Evolutionary conservation across 768 basidiomycete genomes (phyloP).

Genomic region (Suillus variegatus): DNA sequence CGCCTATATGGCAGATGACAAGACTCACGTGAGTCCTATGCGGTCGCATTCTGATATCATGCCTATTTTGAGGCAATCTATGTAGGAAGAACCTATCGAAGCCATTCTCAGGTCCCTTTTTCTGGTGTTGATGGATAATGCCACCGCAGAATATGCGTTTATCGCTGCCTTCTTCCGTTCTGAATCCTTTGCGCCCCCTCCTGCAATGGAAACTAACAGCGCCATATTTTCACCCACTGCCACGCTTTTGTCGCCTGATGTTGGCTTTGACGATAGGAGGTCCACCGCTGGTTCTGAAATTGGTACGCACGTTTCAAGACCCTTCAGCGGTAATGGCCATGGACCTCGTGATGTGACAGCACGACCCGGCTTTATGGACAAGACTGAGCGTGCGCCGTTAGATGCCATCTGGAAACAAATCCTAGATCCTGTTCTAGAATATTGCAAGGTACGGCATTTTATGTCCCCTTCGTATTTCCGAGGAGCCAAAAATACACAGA

Average conservation of each 20-base stretch:
- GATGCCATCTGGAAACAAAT: constrained; percentile 87
- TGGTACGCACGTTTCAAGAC: constrained; percentile 33
- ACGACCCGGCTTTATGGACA: constrained; percentile 40
- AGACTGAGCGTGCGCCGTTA: constrained; percentile 60
- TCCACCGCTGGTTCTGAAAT: constrained; percentile 56
- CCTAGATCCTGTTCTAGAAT: constrained; percentile 88
- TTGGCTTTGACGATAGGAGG: constrained; percentile 39
- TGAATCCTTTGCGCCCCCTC: constrained; percentile 32
- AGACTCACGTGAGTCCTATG: constrained; percentile 67
- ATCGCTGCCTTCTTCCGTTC: constrained; percentile 78
- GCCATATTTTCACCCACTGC: constrained; percentile 39
- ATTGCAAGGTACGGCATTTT: constrained; percentile 61
- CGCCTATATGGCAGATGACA: constrained; percentile 89
- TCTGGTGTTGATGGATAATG: constrained; percentile 93
- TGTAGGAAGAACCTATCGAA: constrained; percentile 81
- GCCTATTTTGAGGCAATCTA: constrained; percentile 16
- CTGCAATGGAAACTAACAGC: constrained; percentile 36
- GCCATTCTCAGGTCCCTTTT: constrained; percentile 82
- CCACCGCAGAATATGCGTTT: constrained; percentile 90
- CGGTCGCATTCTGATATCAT: background rate
- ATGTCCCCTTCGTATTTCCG: constrained; percentile 1
- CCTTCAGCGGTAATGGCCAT: constrained; percentile 26
- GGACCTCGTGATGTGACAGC: constrained; percentile 16
- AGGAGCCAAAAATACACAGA: constrained; percentile 37
- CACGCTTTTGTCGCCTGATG: constrained; percentile 43